These are phyloP conservation scores for Coccomyxa sp. DNA, from an alignment of 139 green algal genomes.

Conservation along the genomic window DNA sequence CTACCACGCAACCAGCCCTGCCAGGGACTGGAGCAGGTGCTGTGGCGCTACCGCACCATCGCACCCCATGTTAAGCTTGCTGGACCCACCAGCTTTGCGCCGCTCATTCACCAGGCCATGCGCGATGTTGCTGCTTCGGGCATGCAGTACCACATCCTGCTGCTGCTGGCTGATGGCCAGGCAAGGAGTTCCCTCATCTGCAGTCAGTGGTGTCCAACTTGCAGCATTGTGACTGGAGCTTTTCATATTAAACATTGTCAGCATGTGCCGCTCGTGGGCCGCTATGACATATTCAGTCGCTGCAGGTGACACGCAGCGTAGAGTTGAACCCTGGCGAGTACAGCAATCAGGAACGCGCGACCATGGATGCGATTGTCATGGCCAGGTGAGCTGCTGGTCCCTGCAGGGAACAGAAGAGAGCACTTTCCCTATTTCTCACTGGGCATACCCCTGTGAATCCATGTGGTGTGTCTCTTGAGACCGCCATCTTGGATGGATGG, in stretches of 20 bases:
- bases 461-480: no score
- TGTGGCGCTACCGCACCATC: conserved; percentile 24
- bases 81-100: conserved; percentile 76
- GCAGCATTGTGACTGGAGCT: no score
- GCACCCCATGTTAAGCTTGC: conserved; percentile 19
- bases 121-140: conserved; percentile 41
- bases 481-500: no score
- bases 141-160: conserved; percentile 57
- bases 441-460: no score
- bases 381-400: conserved; percentile 37
- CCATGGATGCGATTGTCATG: conserved; percentile 2
- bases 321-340: neutral
- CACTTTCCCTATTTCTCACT: no score
- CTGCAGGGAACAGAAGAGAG: neutral
- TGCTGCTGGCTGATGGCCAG: conserved; percentile 37
- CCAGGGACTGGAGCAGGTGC: conserved; percentile 20
- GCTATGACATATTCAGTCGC: no score
- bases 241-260: no score
- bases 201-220: no score
- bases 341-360: conserved; percentile 3
- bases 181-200: neutral
- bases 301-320: no score
- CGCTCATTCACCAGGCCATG: conserved; percentile 56
- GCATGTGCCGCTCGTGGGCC: no score
- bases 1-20: conserved; percentile 5